These are phyloP conservation scores for Zea mays DNA, from an alignment of 176 grass and related monocot genomes.

Conservation along the genomic window Zm-B73-REFERENCE-NAM-5.0 NC_050104.1:18657001-18657500, in stretches of 20 bases:
- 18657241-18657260: constrained; percentile 75
- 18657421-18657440: constrained; percentile 40
- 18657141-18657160: neutral
- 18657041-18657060: neutral
- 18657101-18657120: constrained; percentile 10
- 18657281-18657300: constrained; percentile 82
- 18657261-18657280: constrained; percentile 98
- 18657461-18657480: constrained; percentile 70
- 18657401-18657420: constrained; percentile 54
- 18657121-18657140: neutral
- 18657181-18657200: constrained; percentile 49
- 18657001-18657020: neutral
- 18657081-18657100: neutral
- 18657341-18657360: constrained; percentile 57
- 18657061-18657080: neutral
- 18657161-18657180: neutral
- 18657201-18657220: constrained; percentile 78
- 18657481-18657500: constrained; percentile 32
- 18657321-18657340: constrained; percentile 75
- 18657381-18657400: constrained; percentile 60
- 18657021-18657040: constrained; percentile 11
- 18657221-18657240: constrained; percentile 70
- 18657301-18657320: constrained; percentile 86
- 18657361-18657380: constrained; percentile 70
- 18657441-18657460: constrained; percentile 82